Base-by-base conservation (phyloP, 1,284 basidiomycete species). In the Pseudozyma hubeiensis region DNA sequence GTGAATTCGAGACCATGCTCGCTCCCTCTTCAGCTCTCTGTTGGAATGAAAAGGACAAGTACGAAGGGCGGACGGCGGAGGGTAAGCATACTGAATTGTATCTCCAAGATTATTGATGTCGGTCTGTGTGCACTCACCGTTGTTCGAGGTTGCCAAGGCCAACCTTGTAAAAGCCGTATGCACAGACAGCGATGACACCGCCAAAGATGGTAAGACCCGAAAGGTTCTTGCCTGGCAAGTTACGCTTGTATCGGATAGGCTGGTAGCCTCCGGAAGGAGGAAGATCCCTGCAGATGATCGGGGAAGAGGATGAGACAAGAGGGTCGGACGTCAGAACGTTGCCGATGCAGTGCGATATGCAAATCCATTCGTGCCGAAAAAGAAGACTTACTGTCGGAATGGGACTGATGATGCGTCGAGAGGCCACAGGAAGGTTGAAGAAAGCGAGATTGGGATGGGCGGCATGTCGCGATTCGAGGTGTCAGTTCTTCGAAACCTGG, bases 1-100 rank as follows among this genome's bases (percentile, higher is more conserved):
- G 87, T 99, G 90, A 83, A 99, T 96, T 75, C 96, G 90, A 70
- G 94, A 93, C 96, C 96, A 98, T 46, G 90, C 90, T 85, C 92
- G 91, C 87, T 99, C 96, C 76, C 97, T 90, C 85, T 91, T 88
- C 54, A 99, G 88, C 87, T 99, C 96, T 85, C 96, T 98, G 85
- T 56, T 19, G 19, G 4, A 13, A 3, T 9, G 16, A 0, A 45
- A 50, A 0, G 10, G 19, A 31, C 19, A 17, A 6, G 8, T 30
- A 37, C 8, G 16, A 35, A 24, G 40, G 13, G 37, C 8, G 17
- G 14, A 35, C 14, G 8, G n/a, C 14, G 11, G 30, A 29, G n/a
- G 11, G 35, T 63, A 40, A 51, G 47, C 29, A 50, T 29, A 30
- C 11, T 52, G 29, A 4, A 14, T 40, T 31, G 40, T 16, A 16